Base-by-base conservation (phyloP, 108 stramenopile genomes). In the Nannochloropsis gaditana region DNA sequence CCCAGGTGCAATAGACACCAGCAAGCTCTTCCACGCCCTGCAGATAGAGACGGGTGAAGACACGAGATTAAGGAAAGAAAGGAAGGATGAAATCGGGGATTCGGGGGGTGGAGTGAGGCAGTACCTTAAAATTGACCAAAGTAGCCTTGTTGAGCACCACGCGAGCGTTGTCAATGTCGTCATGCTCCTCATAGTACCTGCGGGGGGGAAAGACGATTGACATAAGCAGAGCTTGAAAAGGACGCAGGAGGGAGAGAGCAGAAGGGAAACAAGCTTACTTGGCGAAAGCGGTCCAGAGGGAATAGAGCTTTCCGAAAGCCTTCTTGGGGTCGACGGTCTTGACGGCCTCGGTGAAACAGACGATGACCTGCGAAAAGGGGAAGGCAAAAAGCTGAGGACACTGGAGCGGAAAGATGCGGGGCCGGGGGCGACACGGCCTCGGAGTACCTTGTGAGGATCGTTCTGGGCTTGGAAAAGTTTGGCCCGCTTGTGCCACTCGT, bases 401-500 rank as follows among this genome's bases (percentile, higher is more conserved):
- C 17, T 59, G 50, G 15, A 15, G 50, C 17, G 50, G 50, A 10
- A 10, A 59, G 15, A 17, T 15, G 21, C 80, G 59, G 47, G 17
- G 42, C 44, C 82, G 17, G 50, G 45, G 42, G 47, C 83, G 9
- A 84, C 84, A 31, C 88, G 80, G 31, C 89, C 91, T 43, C n/a
- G 42, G 50, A 17, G 50, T 10, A 17, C 87, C 82, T 88, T 80
- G 15, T 42, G 83, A 11, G 89, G 84, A 43, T 89, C 45, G 15
- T 85, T 31, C 31, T 31, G 31, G 31, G 31, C 81, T 43, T 90
- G 47, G 85, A 93, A 97, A 44, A 97, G 88, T 43, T 95, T 80
- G n/a, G 93, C 94, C 43, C 98, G 93, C 82, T 95, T 95, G 73
- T 94, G 90, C 98, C 98, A 99, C 91, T 99, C 98, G 43, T 90